phyloP scores from a whole-genome alignment of 164 flowering plant species.

The Stephania yunnanensis region DNA sequence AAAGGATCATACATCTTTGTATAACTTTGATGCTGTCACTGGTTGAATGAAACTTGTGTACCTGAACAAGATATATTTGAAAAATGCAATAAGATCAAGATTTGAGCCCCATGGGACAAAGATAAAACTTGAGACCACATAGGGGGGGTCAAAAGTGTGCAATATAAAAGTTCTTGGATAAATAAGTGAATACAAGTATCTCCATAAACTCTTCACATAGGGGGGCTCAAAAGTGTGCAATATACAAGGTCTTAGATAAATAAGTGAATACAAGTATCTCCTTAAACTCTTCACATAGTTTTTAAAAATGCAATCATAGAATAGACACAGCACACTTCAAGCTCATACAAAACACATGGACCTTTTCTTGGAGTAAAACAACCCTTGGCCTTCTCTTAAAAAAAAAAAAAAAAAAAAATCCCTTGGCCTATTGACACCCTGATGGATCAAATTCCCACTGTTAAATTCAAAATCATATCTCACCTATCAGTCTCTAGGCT shows the following conservation, averaged over 20 bases:
- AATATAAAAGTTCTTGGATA: not conserved
- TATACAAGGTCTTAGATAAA: not conserved
- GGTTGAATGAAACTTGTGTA: constrained; percentile 98
- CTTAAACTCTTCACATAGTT: too few species aligned
- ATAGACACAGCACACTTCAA: not conserved
- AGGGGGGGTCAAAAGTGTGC: not conserved
- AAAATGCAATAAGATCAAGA: not conserved
- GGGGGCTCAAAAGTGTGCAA: not conserved
- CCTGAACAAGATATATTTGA: constrained; percentile 34
- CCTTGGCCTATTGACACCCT: too few species aligned
- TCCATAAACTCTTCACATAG: too few species aligned
- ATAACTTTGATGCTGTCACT: constrained; percentile 75
- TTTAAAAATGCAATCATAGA: too few species aligned
- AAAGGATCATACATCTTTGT: constrained; percentile 63
- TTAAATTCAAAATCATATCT: too few species aligned
- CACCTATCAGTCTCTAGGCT: too few species aligned
- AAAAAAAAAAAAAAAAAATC: too few species aligned
- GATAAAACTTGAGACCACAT: not conserved
- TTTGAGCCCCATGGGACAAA: not conserved
- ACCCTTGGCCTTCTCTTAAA: too few species aligned
- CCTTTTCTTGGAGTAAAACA: not conserved
- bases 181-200: not conserved
- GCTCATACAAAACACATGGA: not conserved
- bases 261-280: not conserved
- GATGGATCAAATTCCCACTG: too few species aligned